Base-by-base conservation (phyloP, 768 basidiomycete genomes). In the Butyriboletus loyo region DNA sequence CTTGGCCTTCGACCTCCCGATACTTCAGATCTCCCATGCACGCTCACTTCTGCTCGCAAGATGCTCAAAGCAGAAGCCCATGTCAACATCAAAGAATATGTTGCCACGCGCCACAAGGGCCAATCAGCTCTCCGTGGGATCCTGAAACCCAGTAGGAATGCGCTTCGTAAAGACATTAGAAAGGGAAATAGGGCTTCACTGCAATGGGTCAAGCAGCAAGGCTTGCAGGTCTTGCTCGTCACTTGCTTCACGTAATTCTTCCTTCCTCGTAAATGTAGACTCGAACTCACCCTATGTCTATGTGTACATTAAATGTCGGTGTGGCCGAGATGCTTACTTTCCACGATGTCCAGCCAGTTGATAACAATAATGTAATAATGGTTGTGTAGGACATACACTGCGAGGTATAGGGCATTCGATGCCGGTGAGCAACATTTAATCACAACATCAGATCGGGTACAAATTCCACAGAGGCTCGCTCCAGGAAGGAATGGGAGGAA, bases 81-180 rank as follows among this genome's bases (percentile, higher is more conserved):
- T 63, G 60, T 91, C 28, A 89, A 88, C 60, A 79, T 92, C 52
- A 76, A 77, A 44, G 87, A 90, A 54, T 91, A 91, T 66, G 73
- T 89, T 52, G 79, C 80, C 17, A 78, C 79, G 30, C 84, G 89
- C 35, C 74, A 72, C 49, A 76, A 84, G 61, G 87, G 87, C 1
- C 81, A 79, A 28, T 76, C 74, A 6, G 86, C 83, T 24, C 73
- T 91, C 31, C 82, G 73, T 50, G 59, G 72, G 37, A 77, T 84
- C 50, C 75, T 91, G 77, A 80, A 85, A 55, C 80, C 85, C 5
- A 86, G 71, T 67, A 77, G 77, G 57, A 77, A 50, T 17, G 80
- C 86, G 0, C 75, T 91, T 47, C 78, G 86, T 50, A 82, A 77
- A 62, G 80, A 83, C 54, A 77, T 89, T 43, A 75, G 72, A 66